Base-by-base conservation (phyloP, 1,139 yeast genomes). In the Trichomonascaceae sp. region DNA sequence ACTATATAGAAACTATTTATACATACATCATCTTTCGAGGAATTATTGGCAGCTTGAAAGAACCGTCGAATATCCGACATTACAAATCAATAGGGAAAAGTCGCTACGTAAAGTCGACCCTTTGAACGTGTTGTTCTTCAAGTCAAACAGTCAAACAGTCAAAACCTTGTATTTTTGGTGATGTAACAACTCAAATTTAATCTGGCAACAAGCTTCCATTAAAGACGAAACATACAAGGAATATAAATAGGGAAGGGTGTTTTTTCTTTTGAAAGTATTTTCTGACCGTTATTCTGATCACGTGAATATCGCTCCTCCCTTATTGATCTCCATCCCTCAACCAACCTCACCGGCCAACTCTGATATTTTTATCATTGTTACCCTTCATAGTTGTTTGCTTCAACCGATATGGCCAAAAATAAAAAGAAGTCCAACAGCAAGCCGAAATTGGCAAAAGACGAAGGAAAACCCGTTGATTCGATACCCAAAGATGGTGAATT, bases 391-490 rank as follows among this genome's bases (percentile, higher is more conserved):
- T 22, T 22, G 24, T 22, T 22, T 22, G 24, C 24, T 22, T 22
- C 24, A 22, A n/a, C n/a, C n/a, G 24, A 22, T 22, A 47, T 51
- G 51, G 53, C 51, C 32, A 47, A 51, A 22, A 47, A 51, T 17
- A 51, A 47, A 24, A 47, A 43, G 43, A 43, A 43, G 45, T 38
- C 51, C 36, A 19, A 7, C 20, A 50, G 38, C 20, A 46, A 46
- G 27, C 45, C 50, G 24, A 39, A 41, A 15, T 20, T 20, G 36
- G 49, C 49, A 4, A 43, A 36, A n/a, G 46, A 15, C 50, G 39
- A 45, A n/a, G 18, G 30, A 19, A n/a, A 30, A 27, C 41, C 30
- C 7, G 18, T 2, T 17, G 24, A 22, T 22, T 22, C 24, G 24
- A 6, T n/a, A 22, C 6, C 24, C 24, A 22, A 22, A 22, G 24